Evolutionary conservation across 2,329 filamentous ascomycete species (phyloP), one percentile per base, ranked within the genome.

Genomic region (Fusarium papillatum): DNA sequence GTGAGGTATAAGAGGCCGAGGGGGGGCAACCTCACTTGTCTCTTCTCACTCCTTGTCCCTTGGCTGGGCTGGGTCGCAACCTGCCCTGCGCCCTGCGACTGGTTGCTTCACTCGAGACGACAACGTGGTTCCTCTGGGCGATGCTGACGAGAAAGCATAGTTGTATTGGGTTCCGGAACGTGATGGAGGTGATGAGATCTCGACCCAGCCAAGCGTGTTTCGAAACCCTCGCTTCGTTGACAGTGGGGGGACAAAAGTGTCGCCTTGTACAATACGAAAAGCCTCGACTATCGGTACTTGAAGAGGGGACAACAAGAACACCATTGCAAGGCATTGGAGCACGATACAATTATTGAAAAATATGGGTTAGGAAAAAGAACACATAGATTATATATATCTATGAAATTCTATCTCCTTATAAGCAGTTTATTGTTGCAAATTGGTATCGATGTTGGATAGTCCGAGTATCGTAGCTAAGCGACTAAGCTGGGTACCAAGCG

Each of bases 41-140:
- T 34, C 57, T 39, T 48, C 67, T 57, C 50, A 26, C 53, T 63
- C 39, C 46, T 50, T 22, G 24, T 53, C 39, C 48, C 29, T 68
- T 70, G 60, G 53, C 48, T 66, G 67, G 67, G 72, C 48, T 66
- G 67, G 67, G 72, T 75, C 71, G 64, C 77, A 70, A 73, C 46
- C 67, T 68, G 66, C 57, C 22, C 57, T 78, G 70, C 68, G 68
- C 53, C 57, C 43, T 70, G 68, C 61, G 29, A 68, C 65, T 72
- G 65, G 65, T 29, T 68, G 65, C 66, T 41, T 67, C 67, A 26
- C 55, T 64, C 36, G 29, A 22, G 41, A 62, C 64, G 55, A 66
- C 70, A 71, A 77, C 70, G 70, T 74, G 69, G 70, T 74, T 64
- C 68, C 55, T 72, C 53, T 75, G 43, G 48, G n/a, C 29, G 62